Evolutionary conservation across 139 green algal species (phyloP).

Genomic region (Deuterostichococcus epilithicus): DNA sequence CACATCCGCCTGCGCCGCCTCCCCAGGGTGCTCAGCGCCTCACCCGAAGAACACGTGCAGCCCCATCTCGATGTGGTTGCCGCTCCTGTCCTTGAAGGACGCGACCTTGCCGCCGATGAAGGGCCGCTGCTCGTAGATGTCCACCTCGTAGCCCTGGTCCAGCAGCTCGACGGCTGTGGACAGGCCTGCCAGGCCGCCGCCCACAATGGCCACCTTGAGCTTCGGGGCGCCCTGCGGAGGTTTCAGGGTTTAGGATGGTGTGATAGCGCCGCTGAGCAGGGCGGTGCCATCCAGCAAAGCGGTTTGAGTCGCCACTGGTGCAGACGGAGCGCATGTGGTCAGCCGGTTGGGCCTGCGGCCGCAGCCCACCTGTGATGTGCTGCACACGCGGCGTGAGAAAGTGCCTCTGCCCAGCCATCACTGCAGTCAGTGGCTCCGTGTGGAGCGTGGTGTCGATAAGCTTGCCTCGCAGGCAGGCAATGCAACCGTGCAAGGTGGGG

Average conservation of each 20-base stretch:
- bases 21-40: too few relatives aligned
- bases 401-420: too few relatives aligned
- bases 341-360: too few relatives aligned
- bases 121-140: constrained; percentile 87
- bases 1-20: too few relatives aligned
- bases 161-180: constrained; percentile 94
- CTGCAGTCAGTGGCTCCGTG: too few relatives aligned
- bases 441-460: too few relatives aligned
- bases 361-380: too few relatives aligned
- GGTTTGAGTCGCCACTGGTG: not conserved
- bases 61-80: constrained; percentile 98
- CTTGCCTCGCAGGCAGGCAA: too few relatives aligned
- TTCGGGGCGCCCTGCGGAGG: constrained; percentile 63
- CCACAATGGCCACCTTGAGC: constrained; percentile 84
- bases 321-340: too few relatives aligned
- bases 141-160: constrained; percentile 91
- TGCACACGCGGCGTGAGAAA: too few relatives aligned
- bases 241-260: too few relatives aligned
- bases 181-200: constrained; percentile 80
- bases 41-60: constrained; percentile 93
- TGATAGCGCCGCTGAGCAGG: not conserved
- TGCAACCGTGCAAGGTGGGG: too few relatives aligned
- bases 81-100: constrained; percentile 87
- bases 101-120: constrained; percentile 96
- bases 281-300: not conserved